These are phyloP conservation scores for Ochetophila trinervis DNA, from an alignment of 306 rosid species.

Conservation along the genomic window DNA sequence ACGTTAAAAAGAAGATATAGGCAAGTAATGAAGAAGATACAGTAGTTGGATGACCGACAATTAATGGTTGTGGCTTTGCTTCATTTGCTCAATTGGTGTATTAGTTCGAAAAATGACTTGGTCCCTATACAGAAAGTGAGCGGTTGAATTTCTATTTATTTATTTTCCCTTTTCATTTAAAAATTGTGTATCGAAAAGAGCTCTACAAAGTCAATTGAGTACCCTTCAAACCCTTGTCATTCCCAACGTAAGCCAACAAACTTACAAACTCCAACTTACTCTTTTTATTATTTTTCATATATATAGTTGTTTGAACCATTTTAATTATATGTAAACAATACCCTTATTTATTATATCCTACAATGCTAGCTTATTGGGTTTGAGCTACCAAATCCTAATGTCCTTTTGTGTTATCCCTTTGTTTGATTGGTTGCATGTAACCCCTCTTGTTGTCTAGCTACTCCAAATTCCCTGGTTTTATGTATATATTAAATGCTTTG, in stretches of 20 bases:
- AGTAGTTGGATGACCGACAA: constrained; percentile 57
- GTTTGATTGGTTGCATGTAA: constrained; percentile 38
- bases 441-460: constrained; percentile 32
- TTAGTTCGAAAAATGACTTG: constrained; percentile 44
- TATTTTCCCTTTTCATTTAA: constrained; percentile 6
- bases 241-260: constrained; percentile 30
- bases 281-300: not conserved
- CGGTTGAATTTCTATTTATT: constrained; percentile 44
- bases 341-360: not conserved
- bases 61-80: constrained; percentile 40
- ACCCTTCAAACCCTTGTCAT: constrained; percentile 36
- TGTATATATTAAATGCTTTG: constrained; percentile 4
- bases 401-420: constrained; percentile 43
- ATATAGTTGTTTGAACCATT: not conserved
- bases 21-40: constrained; percentile 28
- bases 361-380: constrained; percentile 36
- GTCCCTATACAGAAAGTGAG: constrained; percentile 55
- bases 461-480: constrained; percentile 34
- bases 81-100: constrained; percentile 30
- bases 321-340: not conserved
- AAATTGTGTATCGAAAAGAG: constrained; percentile 5
- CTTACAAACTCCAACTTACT: constrained; percentile 27
- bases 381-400: constrained; percentile 64
- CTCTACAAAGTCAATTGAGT: constrained; percentile 53
- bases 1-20: constrained; percentile 29